Evolutionary conservation across 768 basidiomycete genomes (phyloP).

Genomic region (Boletus bicolor): DNA sequence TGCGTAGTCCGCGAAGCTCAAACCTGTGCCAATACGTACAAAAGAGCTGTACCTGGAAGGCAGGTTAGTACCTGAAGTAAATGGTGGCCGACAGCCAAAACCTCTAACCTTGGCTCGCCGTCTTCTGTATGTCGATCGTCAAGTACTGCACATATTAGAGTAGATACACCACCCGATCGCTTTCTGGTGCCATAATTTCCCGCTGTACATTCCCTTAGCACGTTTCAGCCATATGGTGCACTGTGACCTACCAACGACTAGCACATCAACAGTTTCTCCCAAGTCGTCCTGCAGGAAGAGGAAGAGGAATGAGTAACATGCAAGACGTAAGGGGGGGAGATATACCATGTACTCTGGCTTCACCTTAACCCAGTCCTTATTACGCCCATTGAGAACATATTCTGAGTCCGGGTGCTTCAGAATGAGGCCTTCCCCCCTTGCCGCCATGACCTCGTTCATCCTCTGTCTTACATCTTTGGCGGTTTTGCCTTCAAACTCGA

Average conservation of each 20-base stretch:
- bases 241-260: slow-evolving; percentile 71
- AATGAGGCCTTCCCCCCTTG: slow-evolving; percentile 89
- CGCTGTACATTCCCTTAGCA: slow-evolving; percentile 39
- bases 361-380: slow-evolving; percentile 93
- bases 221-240: background rate
- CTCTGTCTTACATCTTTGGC: slow-evolving; percentile 75
- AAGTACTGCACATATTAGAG: slow-evolving; percentile 85
- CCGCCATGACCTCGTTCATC: slow-evolving; percentile 82
- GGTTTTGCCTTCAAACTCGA: slow-evolving; percentile 70
- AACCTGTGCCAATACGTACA: slow-evolving; percentile 85
- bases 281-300: slow-evolving; percentile 64
- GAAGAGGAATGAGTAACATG: background rate
- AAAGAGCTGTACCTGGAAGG: slow-evolving; percentile 74
- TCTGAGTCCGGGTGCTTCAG: slow-evolving; percentile 80
- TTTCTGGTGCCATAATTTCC: slow-evolving; percentile 87
- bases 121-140: slow-evolving; percentile 59
- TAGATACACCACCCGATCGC: slow-evolving; percentile 86
- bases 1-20: slow-evolving; percentile 81
- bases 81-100: background rate
- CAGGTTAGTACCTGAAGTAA: background rate
- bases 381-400: slow-evolving; percentile 85
- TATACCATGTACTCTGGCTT: slow-evolving; percentile 85
- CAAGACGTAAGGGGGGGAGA: background rate
- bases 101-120: slow-evolving; percentile 57
- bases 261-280: slow-evolving; percentile 88